These are phyloP conservation scores for Tilletia indica DNA, from an alignment of 1,284 basidiomycete species.

Conservation along the genomic window DNA sequence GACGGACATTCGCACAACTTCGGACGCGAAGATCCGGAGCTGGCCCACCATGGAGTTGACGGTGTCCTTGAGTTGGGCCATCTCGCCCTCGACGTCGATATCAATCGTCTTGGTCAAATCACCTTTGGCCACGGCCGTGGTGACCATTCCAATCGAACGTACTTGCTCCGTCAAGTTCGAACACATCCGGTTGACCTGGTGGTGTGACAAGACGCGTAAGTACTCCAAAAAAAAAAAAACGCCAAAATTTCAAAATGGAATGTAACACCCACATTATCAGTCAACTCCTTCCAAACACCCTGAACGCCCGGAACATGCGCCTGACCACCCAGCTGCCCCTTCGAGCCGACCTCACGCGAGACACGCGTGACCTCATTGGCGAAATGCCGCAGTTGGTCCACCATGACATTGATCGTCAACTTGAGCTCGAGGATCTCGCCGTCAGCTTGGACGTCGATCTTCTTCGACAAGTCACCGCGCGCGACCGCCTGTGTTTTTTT, in stretches of 20 bases:
- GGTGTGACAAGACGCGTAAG: background rate
- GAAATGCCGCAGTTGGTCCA: slow-evolving; percentile 77
- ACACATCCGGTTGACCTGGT: slow-evolving; percentile 86
- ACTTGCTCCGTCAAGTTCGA: slow-evolving; percentile 90
- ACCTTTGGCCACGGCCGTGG: slow-evolving; percentile 76
- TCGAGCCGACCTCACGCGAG: slow-evolving; percentile 61
- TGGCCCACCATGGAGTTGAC: slow-evolving; percentile 89
- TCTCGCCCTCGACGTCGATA: slow-evolving; percentile 83
- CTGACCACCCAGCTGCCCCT: slow-evolving; percentile 53
- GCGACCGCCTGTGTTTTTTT: slow-evolving; percentile 70
- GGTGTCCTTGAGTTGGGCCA: slow-evolving; percentile 76
- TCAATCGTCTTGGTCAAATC: slow-evolving; percentile 63
- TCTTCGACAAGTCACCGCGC: slow-evolving; percentile 86
- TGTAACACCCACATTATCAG: slow-evolving; percentile 34
- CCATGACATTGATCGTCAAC: slow-evolving; percentile 98
- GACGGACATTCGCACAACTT: slow-evolving; percentile 61
- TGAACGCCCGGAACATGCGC: slow-evolving; percentile 55
- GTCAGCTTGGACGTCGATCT: slow-evolving; percentile 92
- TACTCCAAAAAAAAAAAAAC: background rate
- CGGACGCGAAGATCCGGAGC: slow-evolving; percentile 75
- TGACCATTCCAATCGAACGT: slow-evolving; percentile 82
- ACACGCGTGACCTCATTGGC: slow-evolving; percentile 96
- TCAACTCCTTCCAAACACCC: slow-evolving; percentile 56
- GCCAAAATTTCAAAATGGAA: slow-evolving; percentile 2
- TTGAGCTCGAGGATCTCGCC: slow-evolving; percentile 97